Percentiles rank a stretch among this genome's conserved stretches.
phyloP scores from a whole-genome alignment of 106 monocot species.

The Dendrobium huoshanense region DNA sequence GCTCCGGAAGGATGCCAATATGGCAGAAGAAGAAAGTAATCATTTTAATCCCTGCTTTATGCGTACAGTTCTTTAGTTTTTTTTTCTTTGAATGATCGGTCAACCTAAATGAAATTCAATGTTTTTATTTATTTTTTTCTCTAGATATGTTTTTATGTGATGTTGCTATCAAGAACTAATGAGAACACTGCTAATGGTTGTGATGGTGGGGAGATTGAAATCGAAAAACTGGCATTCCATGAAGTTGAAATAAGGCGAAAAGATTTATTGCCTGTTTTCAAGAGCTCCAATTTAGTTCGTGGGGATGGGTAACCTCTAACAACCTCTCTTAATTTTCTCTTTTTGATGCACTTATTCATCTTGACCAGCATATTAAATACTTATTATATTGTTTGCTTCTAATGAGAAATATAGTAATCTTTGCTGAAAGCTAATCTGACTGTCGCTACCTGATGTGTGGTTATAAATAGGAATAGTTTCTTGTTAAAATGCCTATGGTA shows the following conservation, averaged over 20 bases:
- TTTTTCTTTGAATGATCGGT: not conserved
- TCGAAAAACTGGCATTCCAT: constrained; percentile 53
- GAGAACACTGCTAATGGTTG: constrained; percentile 17
- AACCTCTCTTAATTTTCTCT: not conserved
- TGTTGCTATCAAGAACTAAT: constrained; percentile 18
- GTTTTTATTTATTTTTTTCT: not conserved
- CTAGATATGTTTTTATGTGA: constrained; percentile 72
- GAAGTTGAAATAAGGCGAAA: constrained; percentile 77
- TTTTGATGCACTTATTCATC: not conserved
- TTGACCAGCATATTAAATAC: not conserved
- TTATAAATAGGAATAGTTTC: not conserved
- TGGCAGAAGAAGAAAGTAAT: constrained; percentile 90
- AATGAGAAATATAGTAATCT: not conserved
- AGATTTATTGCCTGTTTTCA: constrained; percentile 80
- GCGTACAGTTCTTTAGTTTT: not conserved
- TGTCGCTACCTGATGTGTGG: not conserved
- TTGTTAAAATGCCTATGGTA: not conserved
- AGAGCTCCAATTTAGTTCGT: constrained; percentile 35
- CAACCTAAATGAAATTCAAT: not conserved
- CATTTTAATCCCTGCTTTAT: not conserved
- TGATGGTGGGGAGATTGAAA: constrained; percentile 67
- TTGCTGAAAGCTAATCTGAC: not conserved
- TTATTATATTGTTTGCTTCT: not conserved
- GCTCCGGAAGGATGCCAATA: constrained; percentile 54
- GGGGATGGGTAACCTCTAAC: constrained; percentile 48